Base-by-base conservation (phyloP, 208 protist genomes). In the Porcisia deanei region DNA sequence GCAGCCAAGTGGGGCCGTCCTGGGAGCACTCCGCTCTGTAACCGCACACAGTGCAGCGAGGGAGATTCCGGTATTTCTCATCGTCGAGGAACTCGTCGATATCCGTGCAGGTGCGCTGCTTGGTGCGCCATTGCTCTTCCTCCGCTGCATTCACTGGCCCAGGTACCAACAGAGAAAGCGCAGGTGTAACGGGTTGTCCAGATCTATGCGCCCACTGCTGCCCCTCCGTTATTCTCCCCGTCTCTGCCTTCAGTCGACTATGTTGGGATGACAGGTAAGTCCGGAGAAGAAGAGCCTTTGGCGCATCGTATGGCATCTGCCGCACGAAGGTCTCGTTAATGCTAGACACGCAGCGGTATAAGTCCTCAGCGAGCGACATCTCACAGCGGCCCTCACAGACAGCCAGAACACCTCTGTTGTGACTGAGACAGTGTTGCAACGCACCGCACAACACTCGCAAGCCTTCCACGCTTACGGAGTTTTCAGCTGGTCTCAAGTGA, bases 331-430 rank as follows among this genome's bases (percentile, higher is more conserved):
- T 65, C 54, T 81, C 86, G 10, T 86, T 14, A 7, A 93, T 81
- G 39, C 73, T 81, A 12, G 77, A 82, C 25, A 88, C 77, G 54
- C 82, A 81, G 5, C 59, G 80, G 65, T 84, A 78, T 37, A 94
- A 73, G 58, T 92, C 80, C 47, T 83, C 71, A 5, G 75, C 86
- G 3, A 96, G 79, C 16, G 83, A 49, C 30, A 85, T 79, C 4
- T 71, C 64, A 70, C 92, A 96, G 0, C 72, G 55, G n/a, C 79
- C 76, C 14, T 80, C 83, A 72, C 92, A 96, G 34, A 96, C 66
- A 66, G 85, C 92, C 37, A 96, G 71, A 12, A 90, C 79, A 5
- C 90, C 92, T 61, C 88, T 71, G 53, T 85, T 83, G 25, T 59
- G 76, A 52, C 90, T 84, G 61, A 84, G 84, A 75, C 85, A 91